Base-by-base conservation (phyloP, 305 asterid genomes). In the Fraxinus albicans region DNA sequence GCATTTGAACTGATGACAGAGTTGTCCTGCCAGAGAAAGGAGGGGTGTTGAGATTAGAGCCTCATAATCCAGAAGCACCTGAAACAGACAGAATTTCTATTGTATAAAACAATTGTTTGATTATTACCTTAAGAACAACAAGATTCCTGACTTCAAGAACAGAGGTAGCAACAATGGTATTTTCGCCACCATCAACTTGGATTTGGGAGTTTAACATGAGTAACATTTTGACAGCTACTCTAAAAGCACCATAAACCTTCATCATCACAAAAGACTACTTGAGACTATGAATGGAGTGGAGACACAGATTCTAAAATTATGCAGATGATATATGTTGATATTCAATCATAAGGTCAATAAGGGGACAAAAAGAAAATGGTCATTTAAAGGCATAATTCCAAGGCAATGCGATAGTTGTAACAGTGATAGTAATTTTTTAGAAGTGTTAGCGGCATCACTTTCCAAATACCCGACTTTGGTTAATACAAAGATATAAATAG, bases 121-220 rank as follows among this genome's bases (percentile, higher is more conserved):
- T 77, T 58, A 77, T 88, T 83, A 96, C 99, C 99, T 88, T 94
- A 81, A 96, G 95, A 89, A 96, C 99, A 86, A 86, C 95, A 82
- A 96, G 99, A 90, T 96, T 96, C 88, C 99, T 90, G 90, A 96
- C 97, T 90, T 96, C 99, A 79, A 96, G 94, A 89, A 96, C 87
- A 44, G 99, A 96, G 42, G 92, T 90, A 76, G 97, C 92, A 85
- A 94, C 94, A 81, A 86, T 94, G 65, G 94, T 86, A 85, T 89
- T 90, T 89, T 91, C 95, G 74, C 97, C 95, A 82, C 98, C 98
- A 83, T 93, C 98, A 80, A 96, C 93, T 87, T 88, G 92, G 81
- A 96, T 94, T 86, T 89, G 87, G 75, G 99, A 94, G 89, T 94
- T 93, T 92, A 93, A 89, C 99, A 96, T 96, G 88, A 96, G 98